Base-by-base conservation (phyloP, 129 eudicot species). In the Lonicera japonica region DNA sequence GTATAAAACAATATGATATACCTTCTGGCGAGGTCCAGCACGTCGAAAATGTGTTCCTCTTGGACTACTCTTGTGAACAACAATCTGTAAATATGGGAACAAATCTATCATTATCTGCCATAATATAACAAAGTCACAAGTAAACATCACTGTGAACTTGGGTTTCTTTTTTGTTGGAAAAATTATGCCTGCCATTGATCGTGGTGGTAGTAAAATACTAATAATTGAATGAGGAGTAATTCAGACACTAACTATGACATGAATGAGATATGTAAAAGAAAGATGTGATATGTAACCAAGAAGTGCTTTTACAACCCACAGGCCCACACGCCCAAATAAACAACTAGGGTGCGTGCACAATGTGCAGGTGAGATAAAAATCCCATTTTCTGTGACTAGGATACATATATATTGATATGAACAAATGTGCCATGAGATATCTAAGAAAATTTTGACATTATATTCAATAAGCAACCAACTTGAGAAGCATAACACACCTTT, bases 21-120 rank as follows among this genome's bases (percentile, higher is more conserved):
- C 98, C 96, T 77, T 79, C 65, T 91, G 83, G 58, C 98, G 94
- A 55, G 96, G 95, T 47, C 98, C 98, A 65, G 98, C 98, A 34
- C 98, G 94, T 17, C 95, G 83, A 74, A 91, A 87, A 78, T 91
- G 98, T 56, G 64, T 65, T 41, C 98, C 98, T 70, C 95, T 75
- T n/a, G 89, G 86, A 67, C 87, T 80, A 20, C 73, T 77, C 85
- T 91, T 87, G 74, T 88, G 96, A 71, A 82, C 89, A 40, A 88
- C 89, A 70, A 88, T 65, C 95, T 87, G 20, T 51, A 52, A 64
- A 50, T 5, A 50, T 11, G 55, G 15, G n/a, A 50, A 50, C 5
- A 4, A 50, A 50, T 50, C 20, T 50, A 20, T 14, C 36, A 29
- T 29, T 50, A 17, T 50, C 21, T 50, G 3, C 1, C 55, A 16